A percentile compares a stretch with the other conserved stretches of the same genome.
Evolutionary conservation across 768 basidiomycete species (phyloP).

Genomic region (Xerocomellus chrysenteron): DNA sequence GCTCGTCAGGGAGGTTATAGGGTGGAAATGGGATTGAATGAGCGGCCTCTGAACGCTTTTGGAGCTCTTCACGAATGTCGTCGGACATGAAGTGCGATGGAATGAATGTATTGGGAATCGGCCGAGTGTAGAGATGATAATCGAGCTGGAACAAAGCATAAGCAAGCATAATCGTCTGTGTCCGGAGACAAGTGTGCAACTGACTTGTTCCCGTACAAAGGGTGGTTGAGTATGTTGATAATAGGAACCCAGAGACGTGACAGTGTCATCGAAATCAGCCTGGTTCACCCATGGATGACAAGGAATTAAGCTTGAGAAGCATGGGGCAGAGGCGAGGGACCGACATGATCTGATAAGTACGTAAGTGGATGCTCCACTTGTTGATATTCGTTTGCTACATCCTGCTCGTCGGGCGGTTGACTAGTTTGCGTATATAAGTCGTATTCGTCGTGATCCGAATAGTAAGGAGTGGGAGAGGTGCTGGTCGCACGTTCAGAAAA

Average conservation of each 20-base stretch:
- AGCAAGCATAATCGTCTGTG: background rate
- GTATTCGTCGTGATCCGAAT: conserved; percentile 39
- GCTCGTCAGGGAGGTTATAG: conserved; percentile 73
- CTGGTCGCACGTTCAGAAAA: conserved; percentile 18
- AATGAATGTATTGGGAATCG: conserved; percentile 55
- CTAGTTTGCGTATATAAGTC: conserved; percentile 28
- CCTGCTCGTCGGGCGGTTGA: conserved; percentile 17
- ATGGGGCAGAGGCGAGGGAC: conserved; percentile 5
- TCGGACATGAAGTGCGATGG: conserved; percentile 86
- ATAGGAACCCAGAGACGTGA: conserved; percentile 32
- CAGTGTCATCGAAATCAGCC: conserved; percentile 33
- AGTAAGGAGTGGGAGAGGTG: conserved; percentile 29
- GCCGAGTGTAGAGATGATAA: conserved; percentile 87
- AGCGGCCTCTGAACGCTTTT: conserved; percentile 45
- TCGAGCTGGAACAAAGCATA: conserved; percentile 56
- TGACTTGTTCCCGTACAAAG: conserved; percentile 71
- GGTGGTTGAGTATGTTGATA: conserved; percentile 42
- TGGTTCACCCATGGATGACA: conserved; percentile 12
- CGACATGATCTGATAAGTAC: conserved; percentile 23
- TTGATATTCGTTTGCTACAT: conserved; percentile 21
- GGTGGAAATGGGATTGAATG: conserved; percentile 41
- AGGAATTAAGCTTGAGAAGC: background rate
- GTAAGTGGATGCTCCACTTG: conserved; percentile 17
- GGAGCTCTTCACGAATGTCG: conserved; percentile 59
- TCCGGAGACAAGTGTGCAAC: conserved; percentile 13